A percentile compares a stretch with the other conserved stretches of the same genome.
phyloP scores from a whole-genome alignment of 1,284 basidiomycete genomes.

The Sanghuangporus weigelae region DNA sequence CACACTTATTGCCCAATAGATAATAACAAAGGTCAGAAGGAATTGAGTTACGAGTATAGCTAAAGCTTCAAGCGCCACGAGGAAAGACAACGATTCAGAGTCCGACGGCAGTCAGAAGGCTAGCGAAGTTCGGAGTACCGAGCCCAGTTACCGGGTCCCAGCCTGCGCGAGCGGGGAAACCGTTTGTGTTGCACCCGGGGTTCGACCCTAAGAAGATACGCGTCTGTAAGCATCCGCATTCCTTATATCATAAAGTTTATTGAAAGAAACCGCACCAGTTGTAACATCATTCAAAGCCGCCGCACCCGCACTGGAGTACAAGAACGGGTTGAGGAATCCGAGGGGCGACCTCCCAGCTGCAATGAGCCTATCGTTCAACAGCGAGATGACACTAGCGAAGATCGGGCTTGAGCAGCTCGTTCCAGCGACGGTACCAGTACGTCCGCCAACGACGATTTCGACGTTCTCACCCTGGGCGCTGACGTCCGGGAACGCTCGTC shows the following conservation, averaged over 20 bases:
- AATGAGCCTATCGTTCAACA: slow-evolving; percentile 37
- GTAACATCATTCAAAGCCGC: slow-evolving; percentile 29
- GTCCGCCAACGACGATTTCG: slow-evolving; percentile 26
- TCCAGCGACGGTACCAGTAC: slow-evolving; percentile 27
- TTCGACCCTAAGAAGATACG: slow-evolving; percentile 13
- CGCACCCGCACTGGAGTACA: slow-evolving; percentile 27
- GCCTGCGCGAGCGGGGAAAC: slow-evolving; percentile 29
- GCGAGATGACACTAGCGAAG: slow-evolving; percentile 34
- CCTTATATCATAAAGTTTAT: background rate
- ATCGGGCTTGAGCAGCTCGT: slow-evolving; percentile 37
- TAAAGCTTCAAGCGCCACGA: background rate
- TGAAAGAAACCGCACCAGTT: slow-evolving; percentile 18
- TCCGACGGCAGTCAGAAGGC: slow-evolving; percentile 27
- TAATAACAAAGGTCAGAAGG: background rate
- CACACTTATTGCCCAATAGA: background rate
- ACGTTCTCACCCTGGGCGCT: slow-evolving; percentile 32
- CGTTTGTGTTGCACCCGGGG: slow-evolving; percentile 29
- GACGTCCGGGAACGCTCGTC: slow-evolving; percentile 41
- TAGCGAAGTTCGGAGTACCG: slow-evolving; percentile 32
- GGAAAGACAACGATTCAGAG: slow-evolving; percentile 3
- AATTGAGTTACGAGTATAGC: background rate
- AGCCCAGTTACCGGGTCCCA: slow-evolving; percentile 36
- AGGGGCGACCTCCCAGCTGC: slow-evolving; percentile 31
- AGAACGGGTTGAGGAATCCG: slow-evolving; percentile 40
- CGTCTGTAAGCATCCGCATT: background rate